Percentiles rank a stretch among this genome's conserved stretches.
phyloP scores from a whole-genome alignment of 2,329 filamentous ascomycete species.

The Xenoacremonium recifei region DNA sequence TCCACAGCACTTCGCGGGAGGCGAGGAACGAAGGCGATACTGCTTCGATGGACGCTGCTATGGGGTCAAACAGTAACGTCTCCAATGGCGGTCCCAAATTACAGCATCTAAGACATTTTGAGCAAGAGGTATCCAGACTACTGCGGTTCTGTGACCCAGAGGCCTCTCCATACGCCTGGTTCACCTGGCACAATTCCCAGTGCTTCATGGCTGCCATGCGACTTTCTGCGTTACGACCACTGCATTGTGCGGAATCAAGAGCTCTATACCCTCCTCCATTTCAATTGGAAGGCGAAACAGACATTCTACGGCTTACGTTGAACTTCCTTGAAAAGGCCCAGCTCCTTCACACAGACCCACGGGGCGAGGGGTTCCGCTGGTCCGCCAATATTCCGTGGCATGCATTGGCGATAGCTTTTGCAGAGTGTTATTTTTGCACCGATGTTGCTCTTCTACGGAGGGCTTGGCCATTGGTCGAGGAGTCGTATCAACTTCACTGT shows the following conservation, averaged over 20 bases:
- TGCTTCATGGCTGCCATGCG: slow-evolving; percentile 10
- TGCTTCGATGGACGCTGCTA: not conserved
- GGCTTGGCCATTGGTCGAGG: slow-evolving; percentile 11
- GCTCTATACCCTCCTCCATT: not conserved
- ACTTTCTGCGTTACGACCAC: slow-evolving; percentile 3
- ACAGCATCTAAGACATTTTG: slow-evolving; percentile 6
- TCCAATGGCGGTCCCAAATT: not conserved
- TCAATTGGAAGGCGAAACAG: not conserved
- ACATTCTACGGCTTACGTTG: slow-evolving; percentile 3
- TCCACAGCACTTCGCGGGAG: not conserved
- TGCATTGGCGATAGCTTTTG: slow-evolving; percentile 9
- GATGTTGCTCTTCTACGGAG: slow-evolving; percentile 4
- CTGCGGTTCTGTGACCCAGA: slow-evolving; percentile 13
- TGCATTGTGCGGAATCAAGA: too few species aligned
- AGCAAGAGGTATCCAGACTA: slow-evolving; percentile 4
- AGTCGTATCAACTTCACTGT: slow-evolving; percentile 7
- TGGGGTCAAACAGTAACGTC: not conserved
- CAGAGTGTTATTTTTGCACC: slow-evolving; percentile 10
- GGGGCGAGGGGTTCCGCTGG: slow-evolving; percentile 12
- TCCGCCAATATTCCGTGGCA: slow-evolving; percentile 10
- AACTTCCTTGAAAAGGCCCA: slow-evolving; percentile 5
- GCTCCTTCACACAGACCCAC: slow-evolving; percentile 11
- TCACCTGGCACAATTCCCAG: slow-evolving; percentile 14
- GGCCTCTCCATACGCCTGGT: slow-evolving; percentile 11
- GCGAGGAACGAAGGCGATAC: not conserved